These are phyloP conservation scores for Herpotrichia juniperi DNA, from an alignment of 2,329 filamentous ascomycete species.

Conservation along the genomic window DNA sequence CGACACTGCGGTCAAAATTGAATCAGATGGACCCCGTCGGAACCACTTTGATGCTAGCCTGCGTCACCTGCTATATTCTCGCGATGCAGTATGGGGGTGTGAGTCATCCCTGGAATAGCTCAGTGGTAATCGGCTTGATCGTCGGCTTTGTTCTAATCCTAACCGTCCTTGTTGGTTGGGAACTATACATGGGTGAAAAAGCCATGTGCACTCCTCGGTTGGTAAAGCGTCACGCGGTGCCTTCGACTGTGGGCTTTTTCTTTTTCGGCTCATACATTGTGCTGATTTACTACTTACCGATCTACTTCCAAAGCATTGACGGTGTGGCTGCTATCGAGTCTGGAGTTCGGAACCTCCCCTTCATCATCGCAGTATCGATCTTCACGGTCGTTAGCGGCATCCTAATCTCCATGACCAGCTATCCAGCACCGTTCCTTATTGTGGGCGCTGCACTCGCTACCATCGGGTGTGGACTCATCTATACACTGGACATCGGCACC, in stretches of 20 bases:
- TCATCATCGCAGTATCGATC: constrained; percentile 36
- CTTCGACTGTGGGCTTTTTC: constrained; percentile 45
- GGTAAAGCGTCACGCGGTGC: constrained; percentile 40
- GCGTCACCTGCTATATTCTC: constrained; percentile 49
- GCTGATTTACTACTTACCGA: constrained; percentile 53
- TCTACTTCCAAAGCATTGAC: constrained; percentile 55
- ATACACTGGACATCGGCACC: constrained; percentile 45
- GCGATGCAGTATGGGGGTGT: constrained; percentile 53
- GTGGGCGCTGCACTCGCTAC: constrained; percentile 33
- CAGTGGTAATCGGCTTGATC: constrained; percentile 51
- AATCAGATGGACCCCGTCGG: constrained; percentile 54
- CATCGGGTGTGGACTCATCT: constrained; percentile 50
- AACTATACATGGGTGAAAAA: constrained; percentile 45
- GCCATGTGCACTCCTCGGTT: constrained; percentile 48
- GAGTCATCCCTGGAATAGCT: constrained; percentile 25
- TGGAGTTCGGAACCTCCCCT: constrained; percentile 50
- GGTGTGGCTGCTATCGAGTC: constrained; percentile 39
- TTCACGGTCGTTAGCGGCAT: constrained; percentile 44
- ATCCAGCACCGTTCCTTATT: constrained; percentile 42
- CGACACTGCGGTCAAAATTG: constrained; percentile 43
- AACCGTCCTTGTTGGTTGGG: constrained; percentile 40
- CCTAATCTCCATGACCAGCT: constrained; percentile 32
- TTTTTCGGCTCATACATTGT: constrained; percentile 43
- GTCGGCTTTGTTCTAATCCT: constrained; percentile 40
- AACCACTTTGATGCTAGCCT: constrained; percentile 45